Evolutionary conservation across 1,284 basidiomycete genomes (phyloP).

Genomic region (Rhodotorula sp.): DNA sequence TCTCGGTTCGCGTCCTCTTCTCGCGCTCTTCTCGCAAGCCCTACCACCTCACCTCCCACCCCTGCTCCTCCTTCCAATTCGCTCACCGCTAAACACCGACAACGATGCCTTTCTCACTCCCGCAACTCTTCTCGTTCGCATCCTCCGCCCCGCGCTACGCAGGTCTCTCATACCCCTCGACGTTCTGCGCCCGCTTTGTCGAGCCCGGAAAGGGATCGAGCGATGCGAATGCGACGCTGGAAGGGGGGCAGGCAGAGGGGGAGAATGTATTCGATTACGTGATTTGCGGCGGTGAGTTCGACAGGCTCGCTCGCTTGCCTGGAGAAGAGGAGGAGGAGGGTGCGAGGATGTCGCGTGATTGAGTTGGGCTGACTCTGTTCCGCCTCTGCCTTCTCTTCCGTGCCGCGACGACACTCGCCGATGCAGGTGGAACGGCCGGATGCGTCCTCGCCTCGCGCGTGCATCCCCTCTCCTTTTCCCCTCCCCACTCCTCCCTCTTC

Average conservation of each 20-base stretch:
- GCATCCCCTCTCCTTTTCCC: not conserved
- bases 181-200: slow-evolving; percentile 11
- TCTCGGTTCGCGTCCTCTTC: not conserved
- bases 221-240: not conserved
- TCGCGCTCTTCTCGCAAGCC: not conserved
- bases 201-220: not conserved
- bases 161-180: slow-evolving; percentile 10
- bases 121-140: not conserved
- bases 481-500: not conserved
- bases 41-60: no score
- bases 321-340: not conserved
- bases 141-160: slow-evolving; percentile 17
- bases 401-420: no score
- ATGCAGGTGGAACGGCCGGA: slow-evolving; percentile 30
- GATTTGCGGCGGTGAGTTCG: slow-evolving; percentile 21
- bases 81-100: not conserved
- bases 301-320: not conserved
- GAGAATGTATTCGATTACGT: slow-evolving; percentile 19
- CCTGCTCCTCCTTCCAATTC: not conserved
- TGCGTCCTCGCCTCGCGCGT: slow-evolving; percentile 30
- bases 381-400: not conserved
- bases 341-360: no score
- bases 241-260: not conserved
- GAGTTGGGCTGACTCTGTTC: not conserved
- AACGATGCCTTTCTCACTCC: not conserved